Percentiles rank a stretch among this genome's conserved stretches.
phyloP scores from a whole-genome alignment of 305 asterid species.

The Plantago lanceolata region DNA sequence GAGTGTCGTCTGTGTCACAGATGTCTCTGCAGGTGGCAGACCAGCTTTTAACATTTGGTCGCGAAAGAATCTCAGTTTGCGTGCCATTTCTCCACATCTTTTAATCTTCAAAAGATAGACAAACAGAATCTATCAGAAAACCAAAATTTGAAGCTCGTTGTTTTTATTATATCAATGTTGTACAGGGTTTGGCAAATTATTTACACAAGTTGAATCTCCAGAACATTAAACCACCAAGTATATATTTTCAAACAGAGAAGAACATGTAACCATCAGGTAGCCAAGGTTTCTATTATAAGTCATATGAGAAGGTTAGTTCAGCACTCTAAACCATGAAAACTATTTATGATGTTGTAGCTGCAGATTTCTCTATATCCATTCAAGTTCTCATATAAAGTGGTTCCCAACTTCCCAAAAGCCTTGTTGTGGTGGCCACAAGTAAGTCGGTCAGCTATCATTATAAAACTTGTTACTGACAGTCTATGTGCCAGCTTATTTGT shows the following conservation, averaged over 20 bases:
- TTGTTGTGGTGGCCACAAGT: no score
- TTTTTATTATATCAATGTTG: background rate
- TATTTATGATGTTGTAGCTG: background rate
- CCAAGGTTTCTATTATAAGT: background rate
- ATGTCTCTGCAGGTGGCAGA: slow-evolving; percentile 42
- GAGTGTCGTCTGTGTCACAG: slow-evolving; percentile 40
- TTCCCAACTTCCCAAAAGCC: no score
- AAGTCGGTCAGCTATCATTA: no score
- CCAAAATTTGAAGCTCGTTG: background rate
- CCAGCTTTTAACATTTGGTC: slow-evolving; percentile 92
- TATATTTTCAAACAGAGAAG: no score
- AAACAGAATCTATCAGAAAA: slow-evolving; percentile 10
- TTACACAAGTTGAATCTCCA: no score
- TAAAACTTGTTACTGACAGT: no score
- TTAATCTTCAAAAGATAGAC: slow-evolving; percentile 52
- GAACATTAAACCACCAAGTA: no score
- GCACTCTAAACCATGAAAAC: background rate
- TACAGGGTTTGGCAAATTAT: background rate
- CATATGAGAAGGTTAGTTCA: background rate
- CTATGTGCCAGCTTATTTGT: no score
- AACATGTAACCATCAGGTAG: background rate
- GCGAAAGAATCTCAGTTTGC: slow-evolving; percentile 77
- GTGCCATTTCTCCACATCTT: slow-evolving; percentile 98
- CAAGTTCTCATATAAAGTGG: background rate
- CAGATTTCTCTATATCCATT: background rate